Percentiles rank a stretch among this genome's conserved stretches.
Conservation (phyloP, 2,329 filamentous ascomycete species). For the Paraconiothyrium sp. region DNA sequence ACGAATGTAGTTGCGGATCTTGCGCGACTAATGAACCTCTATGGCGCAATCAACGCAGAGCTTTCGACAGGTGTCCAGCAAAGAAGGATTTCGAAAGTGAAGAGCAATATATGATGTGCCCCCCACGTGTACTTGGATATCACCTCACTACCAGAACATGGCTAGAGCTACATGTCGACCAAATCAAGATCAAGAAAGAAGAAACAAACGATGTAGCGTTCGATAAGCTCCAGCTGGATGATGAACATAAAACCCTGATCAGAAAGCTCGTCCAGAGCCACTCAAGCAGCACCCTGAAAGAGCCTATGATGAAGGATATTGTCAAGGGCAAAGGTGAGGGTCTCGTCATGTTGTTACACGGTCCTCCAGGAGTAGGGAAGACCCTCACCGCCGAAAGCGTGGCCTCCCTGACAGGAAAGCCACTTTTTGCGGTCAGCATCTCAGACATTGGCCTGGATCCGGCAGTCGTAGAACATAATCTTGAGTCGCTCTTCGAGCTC, state of each 20-base stretch:
- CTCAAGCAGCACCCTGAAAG: constrained; percentile 22
- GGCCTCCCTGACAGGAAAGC: constrained; percentile 14
- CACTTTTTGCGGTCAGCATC: constrained; percentile 11
- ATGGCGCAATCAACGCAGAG: constrained; percentile 12
- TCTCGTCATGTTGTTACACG: constrained; percentile 18
- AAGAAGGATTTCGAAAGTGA: background rate
- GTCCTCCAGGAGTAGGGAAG: constrained; percentile 21
- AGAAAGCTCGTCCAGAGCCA: constrained; percentile 21
- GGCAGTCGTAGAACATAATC: constrained; percentile 51
- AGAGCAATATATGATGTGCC: constrained; percentile 21
- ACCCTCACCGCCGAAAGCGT: constrained; percentile 21
- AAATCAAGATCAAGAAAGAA: constrained; percentile 13
- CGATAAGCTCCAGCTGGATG: constrained; percentile 17
- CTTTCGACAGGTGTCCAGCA: constrained; percentile 6
- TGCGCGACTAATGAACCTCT: constrained; percentile 15
- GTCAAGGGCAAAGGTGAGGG: constrained; percentile 28
- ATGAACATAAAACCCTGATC: constrained; percentile 16
- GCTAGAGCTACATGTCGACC: constrained; percentile 19
- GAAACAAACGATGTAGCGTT: constrained; percentile 19
- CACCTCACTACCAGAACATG: constrained; percentile 18
- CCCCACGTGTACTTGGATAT: constrained; percentile 23
- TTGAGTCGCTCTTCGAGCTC: constrained; percentile 58
- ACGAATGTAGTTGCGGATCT: constrained; percentile 22
- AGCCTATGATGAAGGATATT: constrained; percentile 31
- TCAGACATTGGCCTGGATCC: constrained; percentile 57